Percentiles rank a stretch among this genome's conserved stretches.
Conservation (phyloP, 169 alveolate genomes). For the Eimeria acervulina region DNA sequence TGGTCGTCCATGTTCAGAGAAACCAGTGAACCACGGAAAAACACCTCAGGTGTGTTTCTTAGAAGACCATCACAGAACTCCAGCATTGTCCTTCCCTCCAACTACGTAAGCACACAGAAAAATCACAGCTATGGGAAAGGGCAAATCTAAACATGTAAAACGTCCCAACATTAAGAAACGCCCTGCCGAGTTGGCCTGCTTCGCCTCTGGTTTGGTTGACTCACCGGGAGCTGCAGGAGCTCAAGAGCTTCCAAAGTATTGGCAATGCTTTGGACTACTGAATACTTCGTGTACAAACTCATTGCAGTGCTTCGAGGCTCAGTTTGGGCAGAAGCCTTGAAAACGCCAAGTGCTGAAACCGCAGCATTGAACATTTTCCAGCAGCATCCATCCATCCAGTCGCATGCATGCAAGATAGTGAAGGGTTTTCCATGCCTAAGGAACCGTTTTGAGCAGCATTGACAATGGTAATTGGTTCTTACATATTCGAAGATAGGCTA, state of each 20-base stretch:
- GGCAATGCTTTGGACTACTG: conserved; percentile 15
- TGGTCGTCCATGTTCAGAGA: conserved; percentile 44
- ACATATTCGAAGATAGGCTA: conserved; percentile 44
- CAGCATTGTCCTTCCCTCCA: conserved; percentile 29
- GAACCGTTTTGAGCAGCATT: neutral
- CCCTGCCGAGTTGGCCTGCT: neutral
- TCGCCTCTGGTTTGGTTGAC: neutral
- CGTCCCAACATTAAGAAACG: neutral
- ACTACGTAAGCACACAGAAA: conserved; percentile 1
- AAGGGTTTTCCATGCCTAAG: neutral
- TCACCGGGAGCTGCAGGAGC: neutral
- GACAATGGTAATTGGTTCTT: neutral
- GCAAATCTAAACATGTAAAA: neutral
- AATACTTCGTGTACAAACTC: conserved; percentile 3
- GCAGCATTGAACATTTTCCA: neutral
- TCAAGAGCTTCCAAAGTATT: conserved; percentile 26
- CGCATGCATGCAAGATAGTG: neutral
- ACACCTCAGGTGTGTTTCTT: conserved; percentile 24
- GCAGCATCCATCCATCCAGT: neutral
- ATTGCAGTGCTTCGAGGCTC: conserved; percentile 50
- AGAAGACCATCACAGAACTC: conserved; percentile 7
- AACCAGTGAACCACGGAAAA: conserved; percentile 15
- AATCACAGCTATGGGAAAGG: neutral
- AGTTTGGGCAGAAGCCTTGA: conserved; percentile 33
- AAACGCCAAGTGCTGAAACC: conserved; percentile 52